phyloP scores from a whole-genome alignment of 2,329 filamentous ascomycete genomes.

The Colletotrichum chlorophyti region DNA sequence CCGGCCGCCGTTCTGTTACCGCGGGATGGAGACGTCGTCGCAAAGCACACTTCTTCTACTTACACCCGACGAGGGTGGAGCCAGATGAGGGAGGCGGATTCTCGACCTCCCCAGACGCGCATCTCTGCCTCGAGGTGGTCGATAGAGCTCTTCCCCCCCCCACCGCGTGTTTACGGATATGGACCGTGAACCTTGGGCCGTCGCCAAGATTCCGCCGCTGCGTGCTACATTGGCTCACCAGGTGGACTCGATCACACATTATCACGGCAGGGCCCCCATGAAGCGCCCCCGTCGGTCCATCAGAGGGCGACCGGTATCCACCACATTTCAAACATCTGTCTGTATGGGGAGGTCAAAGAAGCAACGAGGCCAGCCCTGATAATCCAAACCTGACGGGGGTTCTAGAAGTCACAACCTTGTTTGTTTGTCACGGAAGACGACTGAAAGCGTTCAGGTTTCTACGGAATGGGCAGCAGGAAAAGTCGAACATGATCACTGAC shows the following conservation, averaged over 20 bases:
- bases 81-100: not conserved
- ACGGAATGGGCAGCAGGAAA: not conserved
- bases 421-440: not conserved
- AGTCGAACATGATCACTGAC: too few relatives aligned
- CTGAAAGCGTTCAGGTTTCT: constrained; percentile 1
- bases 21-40: constrained; percentile 15
- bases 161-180: too few relatives aligned
- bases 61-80: not conserved
- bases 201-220: too few relatives aligned
- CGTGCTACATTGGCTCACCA: not conserved
- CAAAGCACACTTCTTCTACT: not conserved
- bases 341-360: constrained; percentile 16
- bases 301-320: constrained; percentile 6
- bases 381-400: constrained; percentile 1
- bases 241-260: not conserved
- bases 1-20: constrained; percentile 1
- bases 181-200: too few relatives aligned
- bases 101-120: not conserved
- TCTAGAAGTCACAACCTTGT: constrained; percentile 15
- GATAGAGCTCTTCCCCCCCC: too few relatives aligned
- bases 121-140: too few relatives aligned
- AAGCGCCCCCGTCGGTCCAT: not conserved
- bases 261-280: not conserved
- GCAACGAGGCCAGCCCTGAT: constrained; percentile 3
- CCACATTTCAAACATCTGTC: constrained; percentile 18